Base-by-base conservation (phyloP, 352 stramenopile species). In the Globisporangium spiculum region DNA sequence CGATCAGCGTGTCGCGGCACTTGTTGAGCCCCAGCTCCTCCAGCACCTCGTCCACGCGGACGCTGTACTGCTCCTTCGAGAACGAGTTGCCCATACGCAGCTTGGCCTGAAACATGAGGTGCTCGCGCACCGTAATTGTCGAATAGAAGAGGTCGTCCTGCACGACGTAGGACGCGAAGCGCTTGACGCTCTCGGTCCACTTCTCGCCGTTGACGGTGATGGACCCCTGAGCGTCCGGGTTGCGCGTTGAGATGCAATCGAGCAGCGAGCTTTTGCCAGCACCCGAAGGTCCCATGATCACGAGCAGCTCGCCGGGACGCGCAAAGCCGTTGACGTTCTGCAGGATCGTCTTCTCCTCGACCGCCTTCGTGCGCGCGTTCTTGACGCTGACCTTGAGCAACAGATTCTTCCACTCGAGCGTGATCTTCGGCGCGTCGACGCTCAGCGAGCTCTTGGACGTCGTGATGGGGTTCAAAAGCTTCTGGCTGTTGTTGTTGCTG, bases 261-360 rank as follows among this genome's bases (percentile, higher is more conserved):
- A 97, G 84, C 7, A 98, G 82, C 1, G 94, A 97, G n/a, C 90
- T 97, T 71, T 98, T 98, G 12, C 93, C 92, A 36, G 88, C 84
- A 14, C 88, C 86, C 0, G 77, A 88, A 1, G 79, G 79, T 18
- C 85, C 87, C 78, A 92, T 90, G 66, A 95, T 78, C 16, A 86
- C 82, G 14, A 91, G 66, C 2, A 92, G 70, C 24, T 85, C 73
- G 8, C 84, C 85, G 6, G 83, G 83, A 7, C 57, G 55, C 1
- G 82, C 81, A 20, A 66, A 67, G 0, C 83, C 85, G 34, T 63
- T 81, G 4, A 93, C 76, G 48, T 79, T 69, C 18, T 76, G 70
- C 1, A 95, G 70, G 57, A 95, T 88, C 27, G 27, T 32, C 27
- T 32, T 32, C 27, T 32, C 27, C 27, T 32, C 27, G 27, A 32